These are phyloP conservation scores for Gossypium sturtianum DNA, from an alignment of 345 rosid species.

Conservation along the genomic window DNA sequence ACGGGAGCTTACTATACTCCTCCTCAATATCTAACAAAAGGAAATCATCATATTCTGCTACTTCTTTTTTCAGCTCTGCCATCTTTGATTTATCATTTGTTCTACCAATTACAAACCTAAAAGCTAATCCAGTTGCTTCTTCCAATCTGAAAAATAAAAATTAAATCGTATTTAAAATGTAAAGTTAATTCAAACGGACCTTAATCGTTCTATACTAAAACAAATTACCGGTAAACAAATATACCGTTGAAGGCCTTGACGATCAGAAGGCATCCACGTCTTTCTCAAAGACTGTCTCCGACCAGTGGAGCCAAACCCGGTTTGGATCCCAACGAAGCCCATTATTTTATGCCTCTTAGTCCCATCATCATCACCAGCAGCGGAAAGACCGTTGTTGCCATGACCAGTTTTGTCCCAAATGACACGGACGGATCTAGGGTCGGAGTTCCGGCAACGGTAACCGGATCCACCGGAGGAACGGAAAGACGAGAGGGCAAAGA, in stretches of 20 bases:
- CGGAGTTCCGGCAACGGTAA: slow-evolving; percentile 22
- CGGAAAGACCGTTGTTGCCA: slow-evolving; percentile 4
- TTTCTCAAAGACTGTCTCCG: slow-evolving; percentile 68
- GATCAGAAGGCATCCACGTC: slow-evolving; percentile 95
- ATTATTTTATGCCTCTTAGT: slow-evolving; percentile 61
- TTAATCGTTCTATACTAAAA: background rate
- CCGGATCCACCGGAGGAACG: slow-evolving; percentile 20
- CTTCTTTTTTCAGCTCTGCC: slow-evolving; percentile 62
- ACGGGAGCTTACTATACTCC: slow-evolving; percentile 96
- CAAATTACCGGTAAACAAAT: no score
- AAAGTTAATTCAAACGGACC: background rate
- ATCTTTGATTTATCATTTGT: slow-evolving; percentile 52
- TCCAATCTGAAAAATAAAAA: slow-evolving; percentile 50
- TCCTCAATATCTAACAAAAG: slow-evolving; percentile 80
- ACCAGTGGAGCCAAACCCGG: slow-evolving; percentile 64
- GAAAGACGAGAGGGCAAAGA: slow-evolving; percentile 30
- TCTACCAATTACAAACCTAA: slow-evolving; percentile 74
- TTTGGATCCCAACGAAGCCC: slow-evolving; percentile 93
- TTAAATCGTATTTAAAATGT: background rate
- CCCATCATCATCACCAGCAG: slow-evolving; percentile 9
- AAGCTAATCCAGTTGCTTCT: slow-evolving; percentile 77
- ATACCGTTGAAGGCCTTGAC: slow-evolving; percentile 70
- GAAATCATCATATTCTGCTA: slow-evolving; percentile 78
- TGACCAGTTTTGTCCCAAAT: slow-evolving; percentile 45
- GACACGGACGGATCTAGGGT: slow-evolving; percentile 54